These are phyloP conservation scores for Helminthosporium solani DNA, from an alignment of 2,329 filamentous ascomycete genomes.

Conservation along the genomic window DNA sequence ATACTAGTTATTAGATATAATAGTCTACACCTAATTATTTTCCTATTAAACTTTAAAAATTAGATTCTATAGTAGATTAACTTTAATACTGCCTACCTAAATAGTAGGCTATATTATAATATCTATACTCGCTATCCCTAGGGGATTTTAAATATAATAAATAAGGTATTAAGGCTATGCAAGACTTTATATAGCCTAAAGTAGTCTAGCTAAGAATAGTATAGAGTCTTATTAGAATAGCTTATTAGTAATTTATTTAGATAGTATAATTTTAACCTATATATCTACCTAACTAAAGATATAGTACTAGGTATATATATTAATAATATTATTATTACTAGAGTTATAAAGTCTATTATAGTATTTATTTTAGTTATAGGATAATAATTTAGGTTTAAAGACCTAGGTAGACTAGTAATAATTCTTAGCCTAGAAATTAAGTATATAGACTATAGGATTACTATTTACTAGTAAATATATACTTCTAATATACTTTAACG, in stretches of 20 bases:
- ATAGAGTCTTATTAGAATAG: neutral
- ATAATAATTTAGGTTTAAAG: neutral
- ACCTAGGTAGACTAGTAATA: neutral
- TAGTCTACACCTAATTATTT: neutral
- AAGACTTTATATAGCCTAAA: neutral
- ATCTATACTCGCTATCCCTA: neutral
- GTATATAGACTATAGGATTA: neutral
- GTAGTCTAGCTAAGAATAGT: neutral
- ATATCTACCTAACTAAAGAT: neutral
- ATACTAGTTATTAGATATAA: neutral
- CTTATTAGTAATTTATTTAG: neutral
- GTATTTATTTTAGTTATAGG: neutral
- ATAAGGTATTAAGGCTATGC: neutral
- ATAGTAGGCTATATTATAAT: neutral
- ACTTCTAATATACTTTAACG: neutral
- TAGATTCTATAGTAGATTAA: neutral
- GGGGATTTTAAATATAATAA: neutral
- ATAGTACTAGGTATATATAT: neutral
- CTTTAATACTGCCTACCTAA: neutral
- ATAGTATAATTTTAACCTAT: neutral
- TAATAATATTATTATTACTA: neutral
- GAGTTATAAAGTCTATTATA: neutral
- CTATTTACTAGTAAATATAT: neutral
- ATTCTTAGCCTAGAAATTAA: too few relatives aligned
- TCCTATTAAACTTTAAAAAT: neutral